A percentile compares a stretch with the other conserved stretches of the same genome.
These are phyloP conservation scores for Xylariaceae sp. DNA, from an alignment of 2,329 filamentous ascomycete genomes.

Conservation along the genomic window DNA sequence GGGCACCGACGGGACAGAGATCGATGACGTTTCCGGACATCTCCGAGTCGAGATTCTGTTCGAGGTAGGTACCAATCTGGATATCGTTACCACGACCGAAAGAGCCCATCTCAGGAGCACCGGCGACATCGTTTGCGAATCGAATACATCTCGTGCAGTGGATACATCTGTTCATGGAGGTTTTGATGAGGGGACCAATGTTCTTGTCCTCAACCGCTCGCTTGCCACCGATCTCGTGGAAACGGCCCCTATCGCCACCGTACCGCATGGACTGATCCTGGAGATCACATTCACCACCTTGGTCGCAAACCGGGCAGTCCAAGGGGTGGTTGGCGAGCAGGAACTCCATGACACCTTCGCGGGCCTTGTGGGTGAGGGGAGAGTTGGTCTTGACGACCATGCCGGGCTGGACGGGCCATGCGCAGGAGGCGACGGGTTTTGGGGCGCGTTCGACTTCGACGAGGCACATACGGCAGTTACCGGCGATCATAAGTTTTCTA, in stretches of 20 bases:
- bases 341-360: conserved; percentile 99
- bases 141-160: conserved; percentile 98
- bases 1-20: conserved; percentile 92
- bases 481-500: conserved; percentile 96
- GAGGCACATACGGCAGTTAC: conserved; percentile 99
- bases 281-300: conserved; percentile 97
- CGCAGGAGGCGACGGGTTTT: conserved; percentile 96
- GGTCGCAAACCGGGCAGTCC: conserved; percentile 96
- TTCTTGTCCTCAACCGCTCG: conserved; percentile 99
- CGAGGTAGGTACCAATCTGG: conserved; percentile 96
- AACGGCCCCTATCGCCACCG: conserved; percentile 89
- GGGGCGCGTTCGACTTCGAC: conserved; percentile 96
- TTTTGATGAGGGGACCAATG: conserved; percentile 96
- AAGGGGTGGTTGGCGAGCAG: conserved; percentile 92
- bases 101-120: conserved; percentile 91
- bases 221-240: conserved; percentile 94
- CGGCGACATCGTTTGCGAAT: conserved; percentile 96
- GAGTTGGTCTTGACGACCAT: conserved; percentile 99
- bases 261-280: conserved; percentile 99
- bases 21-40: conserved; percentile 97
- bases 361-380: conserved; percentile 90
- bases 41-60: conserved; percentile 89
- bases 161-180: conserved; percentile 99
- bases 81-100: conserved; percentile 94
- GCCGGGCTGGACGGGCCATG: conserved; percentile 96